phyloP scores from a whole-genome alignment of 169 alveolate genomes.

The Plasmodium cynomolgi region DNA sequence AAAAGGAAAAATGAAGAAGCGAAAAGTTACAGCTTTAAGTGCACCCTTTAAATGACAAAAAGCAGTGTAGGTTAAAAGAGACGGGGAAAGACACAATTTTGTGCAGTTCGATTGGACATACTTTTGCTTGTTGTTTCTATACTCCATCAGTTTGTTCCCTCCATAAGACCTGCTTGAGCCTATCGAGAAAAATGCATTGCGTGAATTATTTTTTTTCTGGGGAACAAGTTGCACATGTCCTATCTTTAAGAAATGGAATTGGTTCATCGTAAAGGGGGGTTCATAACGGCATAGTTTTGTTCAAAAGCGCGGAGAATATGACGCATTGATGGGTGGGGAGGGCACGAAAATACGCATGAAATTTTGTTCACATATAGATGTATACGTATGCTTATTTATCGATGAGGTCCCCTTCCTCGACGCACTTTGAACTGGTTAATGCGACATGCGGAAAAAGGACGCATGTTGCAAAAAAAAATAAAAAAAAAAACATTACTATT shows the following conservation, averaged over 20 bases:
- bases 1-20: neutral
- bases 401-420: neutral
- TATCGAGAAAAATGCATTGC: slow-evolving; percentile 6
- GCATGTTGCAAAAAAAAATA: neutral
- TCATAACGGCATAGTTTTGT: neutral
- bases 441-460: neutral
- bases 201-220: neutral
- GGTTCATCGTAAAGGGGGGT: neutral
- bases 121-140: slow-evolving; percentile 80
- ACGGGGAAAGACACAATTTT: slow-evolving; percentile 2
- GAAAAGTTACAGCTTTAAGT: neutral
- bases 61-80: neutral
- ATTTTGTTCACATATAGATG: neutral
- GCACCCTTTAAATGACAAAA: neutral
- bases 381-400: neutral
- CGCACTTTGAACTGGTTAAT: neutral
- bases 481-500: slow-evolving; percentile 30
- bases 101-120: neutral
- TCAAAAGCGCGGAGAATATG: neutral
- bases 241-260: neutral
- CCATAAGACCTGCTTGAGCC: slow-evolving; percentile 81
- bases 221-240: neutral
- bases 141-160: slow-evolving; percentile 81
- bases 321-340: too few species aligned
- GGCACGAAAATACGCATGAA: neutral